phyloP scores from a whole-genome alignment of 2,329 filamentous ascomycete genomes.

The Torrubiella hemipterigena region DNA sequence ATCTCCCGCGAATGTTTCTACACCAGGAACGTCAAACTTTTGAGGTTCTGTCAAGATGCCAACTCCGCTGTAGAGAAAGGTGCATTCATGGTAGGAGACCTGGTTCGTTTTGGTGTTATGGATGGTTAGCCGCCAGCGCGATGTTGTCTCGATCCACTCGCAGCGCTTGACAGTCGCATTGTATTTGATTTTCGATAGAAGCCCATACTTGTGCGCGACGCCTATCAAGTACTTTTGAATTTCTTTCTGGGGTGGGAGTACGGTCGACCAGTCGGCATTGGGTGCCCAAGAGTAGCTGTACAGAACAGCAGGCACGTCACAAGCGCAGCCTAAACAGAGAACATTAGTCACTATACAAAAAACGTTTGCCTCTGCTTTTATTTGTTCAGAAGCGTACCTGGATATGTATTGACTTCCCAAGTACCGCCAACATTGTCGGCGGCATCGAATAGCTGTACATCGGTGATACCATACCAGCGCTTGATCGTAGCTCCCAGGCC shows the following conservation, averaged over 20 bases:
- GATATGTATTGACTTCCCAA: slow-evolving; percentile 53
- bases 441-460: slow-evolving; percentile 49
- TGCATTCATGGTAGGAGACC: slow-evolving; percentile 21
- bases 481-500: slow-evolving; percentile 48
- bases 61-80: slow-evolving; percentile 24
- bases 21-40: slow-evolving; percentile 31
- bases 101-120: slow-evolving; percentile 12
- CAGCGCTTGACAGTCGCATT: slow-evolving; percentile 22
- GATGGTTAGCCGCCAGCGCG: slow-evolving; percentile 21
- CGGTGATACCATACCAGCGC: slow-evolving; percentile 42
- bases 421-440: slow-evolving; percentile 47
- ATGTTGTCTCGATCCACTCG: slow-evolving; percentile 23
- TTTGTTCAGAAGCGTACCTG: slow-evolving; percentile 20
- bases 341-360: too few relatives aligned
- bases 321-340: slow-evolving; percentile 25
- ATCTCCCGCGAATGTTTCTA: slow-evolving; percentile 36
- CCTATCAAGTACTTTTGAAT: slow-evolving; percentile 43
- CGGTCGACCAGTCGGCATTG: slow-evolving; percentile 47
- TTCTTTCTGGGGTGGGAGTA: slow-evolving; percentile 43
- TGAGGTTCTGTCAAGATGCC: slow-evolving; percentile 21
- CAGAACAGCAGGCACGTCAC: slow-evolving; percentile 45
- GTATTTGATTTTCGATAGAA: slow-evolving; percentile 25
- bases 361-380: too few relatives aligned
- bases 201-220: slow-evolving; percentile 34
- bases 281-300: slow-evolving; percentile 51